Conservation (phyloP, 345 rosid species). For the Aurinia saxatilis region DNA sequence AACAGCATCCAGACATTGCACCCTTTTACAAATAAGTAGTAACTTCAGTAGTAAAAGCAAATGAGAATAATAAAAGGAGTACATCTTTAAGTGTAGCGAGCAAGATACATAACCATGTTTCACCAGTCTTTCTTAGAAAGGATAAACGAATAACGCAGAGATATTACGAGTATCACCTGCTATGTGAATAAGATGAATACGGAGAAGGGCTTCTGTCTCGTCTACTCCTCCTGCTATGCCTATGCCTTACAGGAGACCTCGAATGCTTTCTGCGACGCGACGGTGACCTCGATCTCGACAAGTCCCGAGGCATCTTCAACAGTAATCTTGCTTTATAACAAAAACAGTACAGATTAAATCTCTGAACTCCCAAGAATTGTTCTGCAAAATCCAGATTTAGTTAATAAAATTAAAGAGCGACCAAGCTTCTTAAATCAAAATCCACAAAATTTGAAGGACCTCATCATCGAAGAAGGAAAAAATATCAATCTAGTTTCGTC, state of each 20-base stretch:
- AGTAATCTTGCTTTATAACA: background rate
- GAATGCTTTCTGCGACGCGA: constrained; percentile 63
- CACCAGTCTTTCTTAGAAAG: constrained; percentile 38
- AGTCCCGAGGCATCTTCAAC: constrained; percentile 67
- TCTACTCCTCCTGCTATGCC: constrained; percentile 69
- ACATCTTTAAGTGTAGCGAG: constrained; percentile 30
- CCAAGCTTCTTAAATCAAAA: background rate
- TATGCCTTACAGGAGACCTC: constrained; percentile 62
- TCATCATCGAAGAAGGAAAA: background rate
- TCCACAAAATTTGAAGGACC: background rate
- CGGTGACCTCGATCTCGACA: constrained; percentile 59
- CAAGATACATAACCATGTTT: constrained; percentile 21
- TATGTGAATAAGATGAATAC: constrained; percentile 58
- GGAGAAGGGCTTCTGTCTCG: constrained; percentile 82
- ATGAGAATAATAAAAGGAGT: constrained; percentile 18
- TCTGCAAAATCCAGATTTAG: constrained; percentile 15
- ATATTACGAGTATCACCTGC: constrained; percentile 66
- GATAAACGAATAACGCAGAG: constrained; percentile 3
- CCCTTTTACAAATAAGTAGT: background rate
- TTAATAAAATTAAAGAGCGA: background rate
- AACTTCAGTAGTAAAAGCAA: background rate
- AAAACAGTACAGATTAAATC: background rate
- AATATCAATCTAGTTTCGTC: background rate
- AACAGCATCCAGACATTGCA: background rate
- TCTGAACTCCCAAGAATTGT: background rate